A percentile compares a stretch with the other conserved stretches of the same genome.
Evolutionary conservation across 1,284 basidiomycete species (phyloP).

Genomic region (Melampsora larici-populina): DNA sequence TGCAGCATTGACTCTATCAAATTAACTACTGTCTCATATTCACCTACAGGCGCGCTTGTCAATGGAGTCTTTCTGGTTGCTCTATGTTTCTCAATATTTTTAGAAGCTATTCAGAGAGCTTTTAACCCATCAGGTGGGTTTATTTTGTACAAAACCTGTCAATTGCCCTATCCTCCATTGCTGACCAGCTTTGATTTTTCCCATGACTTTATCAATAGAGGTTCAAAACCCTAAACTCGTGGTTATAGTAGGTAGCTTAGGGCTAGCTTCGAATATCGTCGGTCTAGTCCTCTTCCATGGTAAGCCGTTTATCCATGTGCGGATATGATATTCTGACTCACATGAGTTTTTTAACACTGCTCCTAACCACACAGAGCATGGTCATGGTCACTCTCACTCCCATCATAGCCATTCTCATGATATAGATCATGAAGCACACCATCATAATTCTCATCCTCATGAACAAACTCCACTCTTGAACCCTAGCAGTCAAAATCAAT

Average conservation of each 20-base stretch:
- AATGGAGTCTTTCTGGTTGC: constrained; percentile 96
- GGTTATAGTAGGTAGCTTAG: constrained; percentile 83
- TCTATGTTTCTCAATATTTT: constrained; percentile 88
- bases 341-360: constrained; percentile 42
- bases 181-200: constrained; percentile 29
- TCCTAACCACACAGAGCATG: constrained; percentile 6
- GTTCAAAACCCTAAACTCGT: constrained; percentile 82
- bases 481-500: background rate
- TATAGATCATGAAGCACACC: background rate
- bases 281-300: constrained; percentile 95
- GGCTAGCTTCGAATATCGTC: constrained; percentile 85
- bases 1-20: background rate
- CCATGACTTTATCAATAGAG: constrained; percentile 60
- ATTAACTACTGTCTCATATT: background rate
- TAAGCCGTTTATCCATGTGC: constrained; percentile 63
- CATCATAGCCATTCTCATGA: constrained; percentile 34
- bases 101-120: constrained; percentile 82
- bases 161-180: constrained; percentile 12
- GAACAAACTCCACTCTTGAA: constrained; percentile 22
- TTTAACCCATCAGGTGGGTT: background rate
- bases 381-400: constrained; percentile 20
- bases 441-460: background rate
- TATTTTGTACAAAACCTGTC: constrained; percentile 14
- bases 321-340: background rate
- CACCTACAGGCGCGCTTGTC: constrained; percentile 61